phyloP scores from a whole-genome alignment of 2,329 filamentous ascomycete genomes.

The Colletotrichum salicis region DNA sequence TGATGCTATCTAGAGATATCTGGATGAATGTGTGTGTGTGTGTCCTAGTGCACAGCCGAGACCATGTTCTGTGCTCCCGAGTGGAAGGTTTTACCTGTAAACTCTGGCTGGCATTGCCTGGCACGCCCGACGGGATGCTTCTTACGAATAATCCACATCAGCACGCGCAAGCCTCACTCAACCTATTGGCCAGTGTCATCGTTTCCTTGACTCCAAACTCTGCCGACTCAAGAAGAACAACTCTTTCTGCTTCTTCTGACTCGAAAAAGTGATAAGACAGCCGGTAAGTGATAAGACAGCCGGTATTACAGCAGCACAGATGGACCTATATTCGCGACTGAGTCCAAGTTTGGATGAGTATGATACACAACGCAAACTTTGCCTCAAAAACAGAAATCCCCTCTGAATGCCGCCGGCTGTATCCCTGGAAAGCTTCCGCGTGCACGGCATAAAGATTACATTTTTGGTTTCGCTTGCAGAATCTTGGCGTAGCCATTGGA shows the following conservation, averaged over 20 bases:
- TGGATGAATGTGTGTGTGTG: too few species aligned
- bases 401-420: not conserved
- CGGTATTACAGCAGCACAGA: not conserved
- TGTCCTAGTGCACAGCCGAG: not conserved
- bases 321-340: constrained; percentile 3
- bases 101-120: not conserved
- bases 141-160: not conserved
- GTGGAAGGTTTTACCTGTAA: fast-evolving
- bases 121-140: not conserved
- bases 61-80: not conserved
- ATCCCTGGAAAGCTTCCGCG: not conserved
- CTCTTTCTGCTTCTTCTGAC: not conserved
- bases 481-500: constrained; percentile 48
- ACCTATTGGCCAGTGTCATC: not conserved
- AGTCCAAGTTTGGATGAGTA: constrained; percentile 13
- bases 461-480: constrained; percentile 41
- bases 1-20: not conserved
- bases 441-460: constrained; percentile 35
- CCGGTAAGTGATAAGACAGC: not conserved
- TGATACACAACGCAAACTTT: constrained; percentile 19
- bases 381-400: not conserved
- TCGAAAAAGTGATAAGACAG: not conserved
- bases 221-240: not conserved
- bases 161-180: not conserved
- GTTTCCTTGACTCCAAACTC: not conserved